Evolutionary conservation across 345 rosid genomes (phyloP), one percentile per base, ranked within the genome.

Genomic region (Pistacia integerrima): DNA sequence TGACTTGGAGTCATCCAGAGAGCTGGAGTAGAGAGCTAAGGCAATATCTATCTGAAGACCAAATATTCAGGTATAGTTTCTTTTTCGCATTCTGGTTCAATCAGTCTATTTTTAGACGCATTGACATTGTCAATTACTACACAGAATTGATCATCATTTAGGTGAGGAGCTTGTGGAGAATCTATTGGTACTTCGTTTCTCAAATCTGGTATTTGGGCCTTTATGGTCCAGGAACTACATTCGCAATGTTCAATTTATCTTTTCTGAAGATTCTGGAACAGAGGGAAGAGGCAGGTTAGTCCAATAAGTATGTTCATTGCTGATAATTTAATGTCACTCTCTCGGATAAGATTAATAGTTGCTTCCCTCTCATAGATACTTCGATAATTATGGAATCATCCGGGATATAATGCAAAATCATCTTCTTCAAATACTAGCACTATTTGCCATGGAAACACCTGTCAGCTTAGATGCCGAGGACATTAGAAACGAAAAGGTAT

Each of bases 401-500:
- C 68, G 85, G 20, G 91, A 88, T 41, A 78, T 82, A 33, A 86
- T 84, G 89, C 89, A 88, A 74, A 86, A 85, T 62, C 91, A 88
- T 80, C 84, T 88, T 54, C 74, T 86, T 63, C 91, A 88, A 75
- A 79, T 86, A 64, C 81, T 88, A 25, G 84, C 89, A 14, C 67
- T 88, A 44, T 88, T 88, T 64, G 86, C 91, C 3, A 88, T 88
- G 89, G 91, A 88, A 75, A 77, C 91, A n/a, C 91, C 91, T 1
- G 86, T 88, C 56, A 88, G 88, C 81, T 73, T 86, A 65, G 89
- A 82, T 60, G 86, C 89, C 0, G 91, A 88, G 75, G 88, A 86
- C 79, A 81, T 86, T 57, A 77, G 88, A 68, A 82, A 86, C 49
- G 89, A 88, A 72, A 84, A 88, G 86, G 91, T 85, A 76, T 55